Evolutionary conservation across 2,329 filamentous ascomycete genomes (phyloP).

Genomic region (Dryadomyces quercus-mongolicae): DNA sequence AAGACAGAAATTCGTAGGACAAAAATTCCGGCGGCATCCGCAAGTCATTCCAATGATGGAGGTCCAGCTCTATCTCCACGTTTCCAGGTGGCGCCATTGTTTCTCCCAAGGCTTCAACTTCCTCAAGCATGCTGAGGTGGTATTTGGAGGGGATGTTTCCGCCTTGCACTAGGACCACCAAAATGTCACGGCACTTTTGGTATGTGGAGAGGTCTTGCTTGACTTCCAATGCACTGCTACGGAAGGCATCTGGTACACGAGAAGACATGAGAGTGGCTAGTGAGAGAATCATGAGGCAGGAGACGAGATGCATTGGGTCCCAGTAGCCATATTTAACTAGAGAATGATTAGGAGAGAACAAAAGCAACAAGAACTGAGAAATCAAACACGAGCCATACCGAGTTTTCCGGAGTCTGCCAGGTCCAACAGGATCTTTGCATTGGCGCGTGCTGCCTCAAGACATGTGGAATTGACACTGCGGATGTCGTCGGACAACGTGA

Average conservation of each 20-base stretch:
- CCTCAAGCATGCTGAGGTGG: slow-evolving; percentile 8
- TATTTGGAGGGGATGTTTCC: slow-evolving; percentile 10
- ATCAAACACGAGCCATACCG: slow-evolving; percentile 1
- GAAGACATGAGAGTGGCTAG: slow-evolving; percentile 5
- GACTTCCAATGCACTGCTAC: too few species aligned
- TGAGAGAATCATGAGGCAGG: slow-evolving; percentile 12
- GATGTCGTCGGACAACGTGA: background rate
- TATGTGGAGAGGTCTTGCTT: slow-evolving; percentile 3
- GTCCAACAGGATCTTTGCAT: slow-evolving; percentile 7
- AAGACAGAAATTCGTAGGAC: too few species aligned
- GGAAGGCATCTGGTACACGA: background rate
- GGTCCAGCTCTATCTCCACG: too few species aligned
- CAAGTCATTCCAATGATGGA: too few species aligned
- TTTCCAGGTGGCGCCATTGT: background rate
- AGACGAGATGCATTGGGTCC: slow-evolving; percentile 16
- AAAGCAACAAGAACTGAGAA: too few species aligned
- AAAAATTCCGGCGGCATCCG: too few species aligned
- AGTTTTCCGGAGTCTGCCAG: slow-evolving; percentile 8
- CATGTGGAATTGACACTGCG: slow-evolving; percentile 6
- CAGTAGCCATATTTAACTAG: slow-evolving; percentile 15
- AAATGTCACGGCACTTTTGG: slow-evolving; percentile 2
- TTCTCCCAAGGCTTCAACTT: slow-evolving; percentile 10
- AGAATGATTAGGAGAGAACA: background rate
- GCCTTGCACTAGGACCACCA: slow-evolving; percentile 8
- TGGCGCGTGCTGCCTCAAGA: slow-evolving; percentile 7